These are phyloP conservation scores for Beauveria bassiana DNA, from an alignment of 2,329 filamentous ascomycete species.

Conservation along the genomic window DNA sequence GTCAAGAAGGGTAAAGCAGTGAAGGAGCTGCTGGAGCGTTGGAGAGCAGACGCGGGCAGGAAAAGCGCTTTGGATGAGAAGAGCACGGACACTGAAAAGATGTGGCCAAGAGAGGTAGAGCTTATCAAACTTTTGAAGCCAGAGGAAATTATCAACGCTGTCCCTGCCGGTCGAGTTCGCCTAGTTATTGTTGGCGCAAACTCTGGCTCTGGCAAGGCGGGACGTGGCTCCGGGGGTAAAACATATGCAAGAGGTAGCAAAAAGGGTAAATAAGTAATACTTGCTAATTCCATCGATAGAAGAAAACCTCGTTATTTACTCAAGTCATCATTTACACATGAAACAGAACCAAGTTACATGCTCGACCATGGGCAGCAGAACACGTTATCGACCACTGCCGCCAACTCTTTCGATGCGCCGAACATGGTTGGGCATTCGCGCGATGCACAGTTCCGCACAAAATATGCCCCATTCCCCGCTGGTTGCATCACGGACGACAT, in stretches of 20 bases:
- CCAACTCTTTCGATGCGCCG: slow-evolving; percentile 38
- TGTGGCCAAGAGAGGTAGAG: slow-evolving; percentile 83
- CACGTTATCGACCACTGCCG: neutral
- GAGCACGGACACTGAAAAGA: slow-evolving; percentile 58
- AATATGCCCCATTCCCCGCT: slow-evolving; percentile 71
- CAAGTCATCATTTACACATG: too few relatives aligned
- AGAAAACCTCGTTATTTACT: neutral
- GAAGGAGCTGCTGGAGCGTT: slow-evolving; percentile 78
- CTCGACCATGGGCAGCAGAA: neutral
- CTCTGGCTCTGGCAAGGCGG: slow-evolving; percentile 32
- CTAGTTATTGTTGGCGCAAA: slow-evolving; percentile 64
- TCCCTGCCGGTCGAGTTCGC: slow-evolving; percentile 73
- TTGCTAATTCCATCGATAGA: neutral
- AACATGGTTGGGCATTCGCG: slow-evolving; percentile 52
- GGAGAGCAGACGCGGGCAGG: slow-evolving; percentile 57
- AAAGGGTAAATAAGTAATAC: slow-evolving; percentile 16
- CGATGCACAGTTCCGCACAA: slow-evolving; percentile 61
- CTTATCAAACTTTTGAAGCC: slow-evolving; percentile 73
- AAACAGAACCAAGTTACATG: neutral
- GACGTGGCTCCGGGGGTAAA: slow-evolving; percentile 30
- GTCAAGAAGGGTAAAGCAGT: slow-evolving; percentile 93
- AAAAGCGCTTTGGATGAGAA: slow-evolving; percentile 55
- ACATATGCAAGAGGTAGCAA: slow-evolving; percentile 25
- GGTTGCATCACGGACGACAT: slow-evolving; percentile 71
- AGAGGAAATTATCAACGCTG: slow-evolving; percentile 70